Base-by-base conservation (phyloP, 257 asterid species). In the Osmanthus fragrans region DNA sequence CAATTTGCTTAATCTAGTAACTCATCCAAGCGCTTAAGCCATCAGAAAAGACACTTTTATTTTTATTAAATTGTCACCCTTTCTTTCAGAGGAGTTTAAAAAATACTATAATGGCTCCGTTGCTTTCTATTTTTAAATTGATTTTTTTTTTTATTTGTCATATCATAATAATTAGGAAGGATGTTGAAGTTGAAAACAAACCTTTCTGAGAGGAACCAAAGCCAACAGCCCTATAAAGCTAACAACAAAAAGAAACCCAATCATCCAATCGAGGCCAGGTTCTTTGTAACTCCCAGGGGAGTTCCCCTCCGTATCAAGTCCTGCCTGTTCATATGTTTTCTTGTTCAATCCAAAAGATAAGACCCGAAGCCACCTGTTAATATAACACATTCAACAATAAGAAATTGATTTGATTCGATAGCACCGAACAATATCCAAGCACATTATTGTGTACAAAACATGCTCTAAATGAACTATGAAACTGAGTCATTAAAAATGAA, bases 191-290 rank as follows among this genome's bases (percentile, higher is more conserved):
- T 5, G 5, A 27, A 29, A 9, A 40, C 73, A 56, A 72, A 91
- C 97, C 92, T 91, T 88, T 80, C 94, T 81, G 4, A 89, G 88
- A 79, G 97, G 95, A 85, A 89, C 91, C 82, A 91, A 76, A 49
- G 92, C 89, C 76, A 91, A 74, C 78, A 91, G 79, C 9, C 96
- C 97, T 10, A 87, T 90, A 75, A 91, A 91, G 83, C 92, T 85
- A 80, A 73, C 77, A 72, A 87, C 90, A 37, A 91, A 91, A 47
- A 88, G 89, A 76, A 91, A 91, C 0, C 92, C 90, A 42, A 88
- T 90, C 94, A 91, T 90, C 97, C 97, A 91, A 85, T 83, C 91
- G 45, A 88, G 87, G 58, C 77, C 60, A 9, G 88, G 95, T 71
- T 89, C 94, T 81, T 85, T 88, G 75, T 77, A 63, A 75, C 91